Conservation (phyloP, 2,329 filamentous ascomycete genomes). For the Epichloe festucae region DNA sequence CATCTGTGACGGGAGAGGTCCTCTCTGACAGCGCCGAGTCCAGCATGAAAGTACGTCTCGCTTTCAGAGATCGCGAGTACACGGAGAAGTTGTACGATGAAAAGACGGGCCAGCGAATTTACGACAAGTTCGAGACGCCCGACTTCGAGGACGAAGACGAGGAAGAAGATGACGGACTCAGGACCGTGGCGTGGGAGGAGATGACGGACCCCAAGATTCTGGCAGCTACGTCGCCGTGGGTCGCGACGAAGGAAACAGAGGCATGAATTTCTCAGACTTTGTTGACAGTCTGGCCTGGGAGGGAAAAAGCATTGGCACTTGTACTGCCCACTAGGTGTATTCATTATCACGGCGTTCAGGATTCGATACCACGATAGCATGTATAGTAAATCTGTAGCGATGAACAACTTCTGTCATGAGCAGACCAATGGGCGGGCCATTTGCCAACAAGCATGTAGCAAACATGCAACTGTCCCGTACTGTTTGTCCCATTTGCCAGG, state of each 20-base stretch:
- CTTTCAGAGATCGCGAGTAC: conserved; percentile 50
- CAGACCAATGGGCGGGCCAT: no score
- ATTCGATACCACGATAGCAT: neutral
- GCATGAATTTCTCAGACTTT: neutral
- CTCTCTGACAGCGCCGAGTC: conserved; percentile 39
- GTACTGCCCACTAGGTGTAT: neutral
- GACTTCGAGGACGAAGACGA: conserved; percentile 45
- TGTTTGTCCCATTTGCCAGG: neutral
- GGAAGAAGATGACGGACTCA: conserved; percentile 49
- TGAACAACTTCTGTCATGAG: neutral
- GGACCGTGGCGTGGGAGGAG: conserved; percentile 46
- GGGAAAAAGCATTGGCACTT: no score
- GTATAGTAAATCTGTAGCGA: neutral
- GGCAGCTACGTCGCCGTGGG: conserved; percentile 18
- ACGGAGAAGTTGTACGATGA: conserved; percentile 50
- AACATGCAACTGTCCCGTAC: neutral
- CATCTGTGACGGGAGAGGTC: conserved; percentile 52
- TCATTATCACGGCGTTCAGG: neutral
- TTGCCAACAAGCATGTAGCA: neutral
- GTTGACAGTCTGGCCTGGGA: no score
- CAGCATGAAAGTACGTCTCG: conserved; percentile 48
- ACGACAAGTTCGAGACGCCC: conserved; percentile 66
- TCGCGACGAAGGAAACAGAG: neutral
- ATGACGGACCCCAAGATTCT: conserved; percentile 58
- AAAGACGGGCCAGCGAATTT: conserved; percentile 57